Evolutionary conservation across 495 filamentous ascomycete species (phyloP).

Genomic region (Penicillium macrosclerotiorum): DNA sequence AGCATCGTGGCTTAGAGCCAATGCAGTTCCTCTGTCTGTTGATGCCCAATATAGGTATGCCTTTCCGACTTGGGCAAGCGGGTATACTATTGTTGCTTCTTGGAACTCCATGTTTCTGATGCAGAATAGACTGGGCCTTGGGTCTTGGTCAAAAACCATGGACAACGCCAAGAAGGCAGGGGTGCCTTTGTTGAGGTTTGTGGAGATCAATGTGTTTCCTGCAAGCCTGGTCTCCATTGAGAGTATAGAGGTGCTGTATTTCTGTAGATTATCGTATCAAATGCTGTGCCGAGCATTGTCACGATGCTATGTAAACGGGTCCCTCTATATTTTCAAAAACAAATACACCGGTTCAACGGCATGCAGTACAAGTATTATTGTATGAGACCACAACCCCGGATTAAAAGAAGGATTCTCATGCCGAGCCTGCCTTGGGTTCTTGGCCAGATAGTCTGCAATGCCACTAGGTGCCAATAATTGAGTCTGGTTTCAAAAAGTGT

Average conservation of each 20-base stretch:
- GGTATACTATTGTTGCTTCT: neutral
- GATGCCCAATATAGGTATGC: constrained; percentile 1
- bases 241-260: neutral
- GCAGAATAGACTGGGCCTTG: constrained; percentile 2
- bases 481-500: neutral
- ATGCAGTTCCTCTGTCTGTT: neutral
- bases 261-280: neutral
- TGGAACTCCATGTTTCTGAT: neutral
- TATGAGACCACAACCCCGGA: no score
- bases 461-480: neutral
- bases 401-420: no score
- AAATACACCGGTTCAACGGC: no score
- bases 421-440: no score
- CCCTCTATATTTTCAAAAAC: no score
- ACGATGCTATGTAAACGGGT: no score
- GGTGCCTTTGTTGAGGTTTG: neutral
- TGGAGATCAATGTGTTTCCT: constrained; percentile 4
- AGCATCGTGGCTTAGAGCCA: no score
- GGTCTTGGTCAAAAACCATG: neutral
- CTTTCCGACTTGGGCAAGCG: neutral
- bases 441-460: neutral
- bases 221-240: neutral
- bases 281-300: neutral
- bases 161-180: constrained; percentile 14
- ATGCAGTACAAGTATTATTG: no score